Conservation (phyloP, 495 filamentous ascomycete genomes). For the Penicillium salamii region DNA sequence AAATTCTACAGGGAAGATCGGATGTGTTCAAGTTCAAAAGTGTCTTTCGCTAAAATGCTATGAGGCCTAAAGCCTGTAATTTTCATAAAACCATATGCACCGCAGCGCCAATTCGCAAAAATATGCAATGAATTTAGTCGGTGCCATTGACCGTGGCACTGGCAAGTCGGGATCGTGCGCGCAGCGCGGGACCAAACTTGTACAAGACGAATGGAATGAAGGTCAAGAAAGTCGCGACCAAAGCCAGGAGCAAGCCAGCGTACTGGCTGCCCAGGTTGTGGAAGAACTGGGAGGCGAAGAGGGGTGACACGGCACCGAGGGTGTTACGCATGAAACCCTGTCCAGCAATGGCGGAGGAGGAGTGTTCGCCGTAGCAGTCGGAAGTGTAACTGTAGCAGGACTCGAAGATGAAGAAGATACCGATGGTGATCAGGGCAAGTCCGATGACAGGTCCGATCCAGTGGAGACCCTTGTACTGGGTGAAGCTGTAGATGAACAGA, state of each 20-base stretch:
- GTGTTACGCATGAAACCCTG: conserved; percentile 50
- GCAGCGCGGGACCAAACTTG: conserved; percentile 39
- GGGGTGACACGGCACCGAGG: conserved; percentile 47
- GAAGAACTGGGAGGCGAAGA: conserved; percentile 51
- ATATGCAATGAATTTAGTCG: not conserved
- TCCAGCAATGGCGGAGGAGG: conserved; percentile 46
- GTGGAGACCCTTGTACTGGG: conserved; percentile 56
- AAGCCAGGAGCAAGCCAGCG: conserved; percentile 40
- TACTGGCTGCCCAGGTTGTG: conserved; percentile 42
- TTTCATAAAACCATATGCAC: not conserved
- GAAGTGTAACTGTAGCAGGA: conserved; percentile 42
- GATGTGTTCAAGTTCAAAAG: not conserved
- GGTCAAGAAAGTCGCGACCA: conserved; percentile 38
- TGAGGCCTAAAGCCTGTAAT: not conserved
- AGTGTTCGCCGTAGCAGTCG: conserved; percentile 44
- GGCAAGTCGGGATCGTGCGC: conserved; percentile 33
- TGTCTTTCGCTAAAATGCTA: not conserved
- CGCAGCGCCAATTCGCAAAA: not conserved
- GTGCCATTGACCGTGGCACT: conserved; percentile 13
- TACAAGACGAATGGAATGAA: conserved; percentile 42
- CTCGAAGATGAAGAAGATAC: conserved; percentile 51
- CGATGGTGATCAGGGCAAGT: conserved; percentile 35
- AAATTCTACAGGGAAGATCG: not conserved
- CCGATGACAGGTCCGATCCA: conserved; percentile 68
- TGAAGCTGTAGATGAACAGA: conserved; percentile 79